Percentiles rank a stretch among this genome's conserved stretches.
These are phyloP conservation scores for Ganoderma sinense DNA, from an alignment of 1,284 basidiomycete genomes.

Conservation along the genomic window DNA sequence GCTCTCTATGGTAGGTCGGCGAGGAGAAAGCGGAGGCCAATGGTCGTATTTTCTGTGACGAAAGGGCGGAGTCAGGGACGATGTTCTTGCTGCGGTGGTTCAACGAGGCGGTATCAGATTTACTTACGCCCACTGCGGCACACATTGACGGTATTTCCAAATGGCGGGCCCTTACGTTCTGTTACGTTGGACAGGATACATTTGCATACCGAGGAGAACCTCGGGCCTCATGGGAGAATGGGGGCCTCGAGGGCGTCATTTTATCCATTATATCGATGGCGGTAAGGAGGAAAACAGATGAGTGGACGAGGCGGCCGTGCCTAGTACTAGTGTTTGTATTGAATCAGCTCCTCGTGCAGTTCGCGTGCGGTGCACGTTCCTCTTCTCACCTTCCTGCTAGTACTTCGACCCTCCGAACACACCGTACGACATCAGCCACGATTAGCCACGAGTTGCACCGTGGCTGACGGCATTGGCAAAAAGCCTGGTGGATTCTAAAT, in stretches of 20 bases:
- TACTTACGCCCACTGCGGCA: not conserved
- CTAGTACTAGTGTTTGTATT: not conserved
- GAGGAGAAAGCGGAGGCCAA: not conserved
- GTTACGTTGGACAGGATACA: not conserved
- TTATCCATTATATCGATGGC: not conserved
- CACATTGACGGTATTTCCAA: not conserved
- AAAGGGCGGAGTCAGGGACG: not conserved
- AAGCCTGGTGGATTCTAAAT: not conserved
- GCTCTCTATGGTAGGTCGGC: not conserved
- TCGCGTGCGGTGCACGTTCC: constrained; percentile 1
- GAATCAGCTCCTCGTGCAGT: not conserved
- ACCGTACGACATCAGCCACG: not conserved
- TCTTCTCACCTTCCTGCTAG: not conserved
- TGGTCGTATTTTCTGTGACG: not conserved
- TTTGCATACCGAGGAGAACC: not conserved
- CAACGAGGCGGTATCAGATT: not conserved
- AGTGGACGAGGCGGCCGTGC: not conserved
- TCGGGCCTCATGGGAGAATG: not conserved
- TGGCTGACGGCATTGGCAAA: not conserved
- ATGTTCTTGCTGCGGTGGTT: not conserved
- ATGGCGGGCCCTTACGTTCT: no score
- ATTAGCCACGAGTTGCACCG: not conserved
- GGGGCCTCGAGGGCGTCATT: not conserved
- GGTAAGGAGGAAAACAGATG: not conserved
- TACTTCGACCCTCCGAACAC: not conserved